Percentiles rank a stretch among this genome's conserved stretches.
These are phyloP conservation scores for Leptodermis oblonga DNA, from an alignment of 257 asterid species.

Conservation along the genomic window DNA sequence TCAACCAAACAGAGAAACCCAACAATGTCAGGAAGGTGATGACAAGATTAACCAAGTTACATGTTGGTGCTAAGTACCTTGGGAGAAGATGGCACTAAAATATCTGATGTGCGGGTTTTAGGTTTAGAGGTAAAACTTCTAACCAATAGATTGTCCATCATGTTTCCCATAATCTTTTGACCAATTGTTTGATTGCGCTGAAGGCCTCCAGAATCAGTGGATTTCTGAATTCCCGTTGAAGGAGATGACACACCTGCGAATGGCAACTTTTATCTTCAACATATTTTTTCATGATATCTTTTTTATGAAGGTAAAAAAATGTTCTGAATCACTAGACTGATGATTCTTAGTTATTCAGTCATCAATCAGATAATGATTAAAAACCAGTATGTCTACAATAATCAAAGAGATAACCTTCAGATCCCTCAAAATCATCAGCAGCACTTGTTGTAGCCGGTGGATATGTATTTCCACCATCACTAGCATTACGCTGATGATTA, in stretches of 20 bases:
- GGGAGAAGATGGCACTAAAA: constrained; percentile 61
- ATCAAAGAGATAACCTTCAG: constrained; percentile 61
- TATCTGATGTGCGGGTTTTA: constrained; percentile 49
- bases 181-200: constrained; percentile 92
- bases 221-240: constrained; percentile 53
- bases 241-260: constrained; percentile 79
- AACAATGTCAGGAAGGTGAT: constrained; percentile 3
- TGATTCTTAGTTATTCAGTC: not conserved
- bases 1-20: constrained; percentile 11
- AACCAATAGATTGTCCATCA: constrained; percentile 79
- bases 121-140: constrained; percentile 85
- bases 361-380: constrained; percentile 1
- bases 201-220: constrained; percentile 49
- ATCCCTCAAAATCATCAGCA: constrained; percentile 66
- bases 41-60: constrained; percentile 11
- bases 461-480: constrained; percentile 48
- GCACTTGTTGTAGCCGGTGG: constrained; percentile 23
- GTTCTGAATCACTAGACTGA: not conserved
- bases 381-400: constrained; percentile 10
- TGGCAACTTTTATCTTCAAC: constrained; percentile 17
- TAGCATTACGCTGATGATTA: constrained; percentile 30
- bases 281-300: not conserved
- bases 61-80: constrained; percentile 49
- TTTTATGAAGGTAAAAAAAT: not conserved
- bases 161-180: constrained; percentile 88